Base-by-base conservation (phyloP, 75 land plant genomes). In the Chamaecyparis obtusa region DNA sequence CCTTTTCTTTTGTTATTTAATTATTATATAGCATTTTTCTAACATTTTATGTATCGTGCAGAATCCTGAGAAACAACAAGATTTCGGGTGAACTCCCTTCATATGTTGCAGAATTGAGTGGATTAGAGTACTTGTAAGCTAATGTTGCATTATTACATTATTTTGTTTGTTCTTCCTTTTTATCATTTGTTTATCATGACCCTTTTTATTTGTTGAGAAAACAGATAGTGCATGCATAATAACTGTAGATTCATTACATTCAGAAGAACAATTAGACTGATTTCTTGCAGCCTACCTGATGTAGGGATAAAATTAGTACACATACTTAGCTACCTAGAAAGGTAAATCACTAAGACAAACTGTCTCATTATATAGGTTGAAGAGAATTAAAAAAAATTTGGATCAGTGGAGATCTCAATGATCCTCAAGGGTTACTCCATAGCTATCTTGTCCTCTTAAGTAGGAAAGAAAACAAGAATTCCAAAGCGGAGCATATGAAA, bases 61-160 rank as follows among this genome's bases (percentile, higher is more conserved):
- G 91, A 83, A 39, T 84, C 17, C 41, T 90, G 79, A 85, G 91
- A 72, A 90, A 88, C 87, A 86, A 88, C 86, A 77, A 78, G 75
- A 41, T 90, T 19, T 80, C 87, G 24, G 89, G 91, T 5, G 69
- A 72, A 85, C 86, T 90, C 69, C 91, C 91, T 69, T 83, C 86
- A 83, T 39, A 55, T 30, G 72, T 90, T 71, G 86, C 87, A 44
- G 60, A 83, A 17, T 80, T 90, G 16, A 16, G 67, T 56, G 35
- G 75, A 5, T 54, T 90, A 74, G 15, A 51, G 39, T 49, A 48
- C 30, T 85, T 94, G 95, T 94, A 88, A 90, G 94, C 76, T 56
- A 51, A 35, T 86, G 0, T 36, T 49, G 39, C 48, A 41, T 82
- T 10, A 71, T 71, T 3, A 32, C 35, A 57, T 57, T 21, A 60